Base-by-base conservation (phyloP, 2,329 filamentous ascomycete genomes). In the Nemania serpens region DNA sequence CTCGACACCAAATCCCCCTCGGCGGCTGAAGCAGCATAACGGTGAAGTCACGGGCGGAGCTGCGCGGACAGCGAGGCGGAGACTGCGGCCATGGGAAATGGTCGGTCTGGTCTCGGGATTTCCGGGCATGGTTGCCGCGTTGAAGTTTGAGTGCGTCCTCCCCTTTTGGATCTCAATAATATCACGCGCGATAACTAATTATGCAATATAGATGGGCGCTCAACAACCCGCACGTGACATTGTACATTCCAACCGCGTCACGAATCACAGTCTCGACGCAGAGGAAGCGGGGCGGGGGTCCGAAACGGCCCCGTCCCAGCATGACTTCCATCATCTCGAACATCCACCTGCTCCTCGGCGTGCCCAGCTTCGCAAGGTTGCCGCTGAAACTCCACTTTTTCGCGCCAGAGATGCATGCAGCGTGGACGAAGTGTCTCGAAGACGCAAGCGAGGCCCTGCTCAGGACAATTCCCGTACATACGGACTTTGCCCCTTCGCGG, bases 1-100 rank as follows among this genome's bases (percentile, higher is more conserved):
- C 55, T 96, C 91, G 45, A 98, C 95, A 1, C 93, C 93, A 0
- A 88, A 97, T 71, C 94, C 95, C 43, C 87, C 88, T 1, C 85
- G 94, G 61, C 90, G 95, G 13, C 82, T 98, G 22, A 88, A 87
- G 63, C 95, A 98, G 75, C 95, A 99, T 77, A 99, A 99, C 82
- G 95, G 95, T 54, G 79, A 87, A 51, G 82, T 83, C 34, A 90
- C 87, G 71, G 95, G 95, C 53, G 95, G 95, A 37, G 95, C 95
- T 33, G 85, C 81, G 33, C 84, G 88, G 48, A 99, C 95, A 0
- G 85, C 89, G 11, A 83, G 85, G 54, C 76, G 79, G 48, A 86
- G 77, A 3, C 77, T 93, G 63, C 84, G 91, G 43, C 95, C 95
- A 0, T 98, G 95, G 93, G 91, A 96, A 72, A 96, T 97, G 90